Conservation (phyloP, 2,329 filamentous ascomycete species). For the Sporothrix pallida region DNA sequence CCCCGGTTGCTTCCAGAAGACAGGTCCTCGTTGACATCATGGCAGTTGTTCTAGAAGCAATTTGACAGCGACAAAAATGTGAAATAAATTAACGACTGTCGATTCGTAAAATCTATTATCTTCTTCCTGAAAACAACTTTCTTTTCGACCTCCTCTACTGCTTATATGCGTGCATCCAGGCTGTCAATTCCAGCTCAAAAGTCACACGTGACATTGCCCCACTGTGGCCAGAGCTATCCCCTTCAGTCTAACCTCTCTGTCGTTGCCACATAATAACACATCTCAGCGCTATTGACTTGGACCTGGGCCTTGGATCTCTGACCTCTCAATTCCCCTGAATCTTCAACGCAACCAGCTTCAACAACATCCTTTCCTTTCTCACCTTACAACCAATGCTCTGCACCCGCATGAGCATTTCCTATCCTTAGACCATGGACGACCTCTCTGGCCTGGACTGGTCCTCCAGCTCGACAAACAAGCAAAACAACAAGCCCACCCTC, state of each 20-base stretch:
- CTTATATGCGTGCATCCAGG: neutral
- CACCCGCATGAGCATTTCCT: slow-evolving; percentile 12
- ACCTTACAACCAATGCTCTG: slow-evolving; percentile 8
- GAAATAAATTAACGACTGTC: neutral
- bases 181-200: neutral
- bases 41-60: neutral
- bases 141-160: neutral
- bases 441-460: slow-evolving; percentile 67
- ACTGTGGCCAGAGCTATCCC: slow-evolving; percentile 19
- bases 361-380: neutral
- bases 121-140: no score
- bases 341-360: neutral
- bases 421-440: slow-evolving; percentile 60
- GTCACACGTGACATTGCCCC: slow-evolving; percentile 25
- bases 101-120: neutral
- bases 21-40: neutral
- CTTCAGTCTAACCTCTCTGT: neutral
- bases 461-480: slow-evolving; percentile 45
- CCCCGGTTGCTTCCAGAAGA: neutral
- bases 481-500: slow-evolving; percentile 36
- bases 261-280: neutral
- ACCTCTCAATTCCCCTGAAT: neutral
- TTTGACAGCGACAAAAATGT: neutral
- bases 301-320: neutral
- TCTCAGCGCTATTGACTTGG: neutral